These are phyloP conservation scores for Gracilaria gracilis DNA, from an alignment of 23 red algal genomes.

Conservation along the genomic window DNA sequence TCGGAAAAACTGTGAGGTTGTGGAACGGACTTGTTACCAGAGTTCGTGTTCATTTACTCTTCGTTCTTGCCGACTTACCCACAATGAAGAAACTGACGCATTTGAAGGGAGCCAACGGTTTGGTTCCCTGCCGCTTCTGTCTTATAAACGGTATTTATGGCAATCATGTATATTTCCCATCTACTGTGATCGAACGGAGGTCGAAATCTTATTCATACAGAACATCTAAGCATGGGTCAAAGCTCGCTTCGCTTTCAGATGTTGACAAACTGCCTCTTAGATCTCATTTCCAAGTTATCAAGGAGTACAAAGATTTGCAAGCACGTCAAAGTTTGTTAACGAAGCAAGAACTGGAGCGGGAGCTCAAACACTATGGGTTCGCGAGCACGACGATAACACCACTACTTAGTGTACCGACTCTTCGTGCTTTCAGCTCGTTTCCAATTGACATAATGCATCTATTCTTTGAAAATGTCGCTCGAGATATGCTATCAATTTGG, in stretches of 20 bases:
- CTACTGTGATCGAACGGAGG: background rate
- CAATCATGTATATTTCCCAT: conserved; percentile 6
- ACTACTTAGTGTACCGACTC: background rate
- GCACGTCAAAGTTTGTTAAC: background rate
- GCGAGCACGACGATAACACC: background rate
- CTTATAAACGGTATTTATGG: background rate
- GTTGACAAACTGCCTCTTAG: background rate
- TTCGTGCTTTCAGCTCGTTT: background rate
- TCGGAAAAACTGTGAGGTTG: background rate
- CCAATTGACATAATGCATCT: conserved; percentile 37
- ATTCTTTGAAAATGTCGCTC: conserved; percentile 9
- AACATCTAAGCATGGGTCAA: background rate
- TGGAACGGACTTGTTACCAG: background rate
- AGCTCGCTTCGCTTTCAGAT: background rate
- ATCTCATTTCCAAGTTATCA: background rate
- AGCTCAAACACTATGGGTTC: background rate
- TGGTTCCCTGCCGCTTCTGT: conserved; percentile 18
- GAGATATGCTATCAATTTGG: conserved; percentile 3
- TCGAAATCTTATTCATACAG: background rate
- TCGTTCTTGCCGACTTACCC: background rate
- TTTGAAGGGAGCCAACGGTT: background rate
- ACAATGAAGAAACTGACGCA: conserved; percentile 18
- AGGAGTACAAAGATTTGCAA: background rate
- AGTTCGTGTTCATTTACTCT: conserved; percentile 20
- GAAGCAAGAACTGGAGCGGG: background rate